Percentiles rank a stretch among this genome's conserved stretches.
Evolutionary conservation across 306 rosid species (phyloP).

Genomic region (Sicyos baderoa): DNA sequence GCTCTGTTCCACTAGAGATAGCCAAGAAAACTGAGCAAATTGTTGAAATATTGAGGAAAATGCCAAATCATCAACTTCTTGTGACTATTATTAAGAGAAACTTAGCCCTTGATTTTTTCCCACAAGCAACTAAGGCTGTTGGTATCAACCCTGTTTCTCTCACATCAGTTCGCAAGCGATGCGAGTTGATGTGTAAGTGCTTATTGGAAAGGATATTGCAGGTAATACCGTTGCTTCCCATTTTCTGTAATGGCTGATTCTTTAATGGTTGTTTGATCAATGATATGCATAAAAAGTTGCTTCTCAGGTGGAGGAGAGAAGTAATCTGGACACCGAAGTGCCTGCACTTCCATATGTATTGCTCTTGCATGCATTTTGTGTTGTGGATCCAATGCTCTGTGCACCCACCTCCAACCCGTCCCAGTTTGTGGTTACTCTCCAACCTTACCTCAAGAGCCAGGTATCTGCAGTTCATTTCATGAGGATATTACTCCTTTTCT

Average conservation of each 20-base stretch:
- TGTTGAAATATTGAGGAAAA: slow-evolving; percentile 73
- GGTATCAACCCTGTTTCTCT: slow-evolving; percentile 76
- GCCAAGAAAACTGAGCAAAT: slow-evolving; percentile 87
- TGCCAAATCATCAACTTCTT: slow-evolving; percentile 82
- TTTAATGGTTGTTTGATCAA: slow-evolving; percentile 16
- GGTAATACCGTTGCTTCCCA: slow-evolving; percentile 38
- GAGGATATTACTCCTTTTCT: not conserved
- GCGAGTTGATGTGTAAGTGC: slow-evolving; percentile 97
- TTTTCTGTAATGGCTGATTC: slow-evolving; percentile 5
- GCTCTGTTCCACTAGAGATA: slow-evolving; percentile 82
- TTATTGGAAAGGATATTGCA: slow-evolving; percentile 85
- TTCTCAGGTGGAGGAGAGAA: slow-evolving; percentile 80
- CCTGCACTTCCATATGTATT: slow-evolving; percentile 77
- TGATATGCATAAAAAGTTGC: slow-evolving; percentile 17
- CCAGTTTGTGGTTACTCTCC: slow-evolving; percentile 92
- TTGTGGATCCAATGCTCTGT: slow-evolving; percentile 85
- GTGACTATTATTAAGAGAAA: slow-evolving; percentile 80
- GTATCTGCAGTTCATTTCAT: slow-evolving; percentile 27
- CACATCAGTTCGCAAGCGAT: slow-evolving; percentile 78
- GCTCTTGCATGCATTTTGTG: slow-evolving; percentile 87
- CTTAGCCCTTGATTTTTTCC: slow-evolving; percentile 92
- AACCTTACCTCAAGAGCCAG: slow-evolving; percentile 93
- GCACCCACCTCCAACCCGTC: slow-evolving; percentile 91
- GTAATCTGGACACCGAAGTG: slow-evolving; percentile 54
- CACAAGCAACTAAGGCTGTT: slow-evolving; percentile 79